Evolutionary conservation across 768 basidiomycete genomes (phyloP).

Genomic region (Lactarius hatsudake): DNA sequence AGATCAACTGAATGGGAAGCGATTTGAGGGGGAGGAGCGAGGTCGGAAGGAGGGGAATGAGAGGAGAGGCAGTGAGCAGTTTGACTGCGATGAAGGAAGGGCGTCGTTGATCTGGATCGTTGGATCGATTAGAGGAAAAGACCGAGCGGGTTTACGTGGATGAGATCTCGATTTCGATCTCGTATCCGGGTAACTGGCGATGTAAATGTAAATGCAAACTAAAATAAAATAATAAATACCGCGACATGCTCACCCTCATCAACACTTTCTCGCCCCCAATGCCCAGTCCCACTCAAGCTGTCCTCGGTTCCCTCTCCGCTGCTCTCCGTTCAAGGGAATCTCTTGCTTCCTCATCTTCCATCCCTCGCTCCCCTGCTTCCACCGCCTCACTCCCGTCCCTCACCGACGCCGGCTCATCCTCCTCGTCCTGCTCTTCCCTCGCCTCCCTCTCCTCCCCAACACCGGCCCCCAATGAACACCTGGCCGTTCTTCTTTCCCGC

Average conservation of each 20-base stretch:
- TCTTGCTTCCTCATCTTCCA: conserved; percentile 22
- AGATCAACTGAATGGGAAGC: neutral
- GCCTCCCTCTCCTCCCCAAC: conserved; percentile 19
- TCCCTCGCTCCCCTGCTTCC: conserved; percentile 25
- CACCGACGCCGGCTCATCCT: conserved; percentile 29
- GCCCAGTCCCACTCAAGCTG: conserved; percentile 4
- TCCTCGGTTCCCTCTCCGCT: conserved; percentile 22
- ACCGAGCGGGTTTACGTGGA: conserved; percentile 24
- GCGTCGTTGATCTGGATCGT: conserved; percentile 13
- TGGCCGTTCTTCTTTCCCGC: conserved; percentile 70
- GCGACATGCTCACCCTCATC: conserved; percentile 3
- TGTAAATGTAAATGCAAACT: too few species aligned
- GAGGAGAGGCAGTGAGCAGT: neutral
- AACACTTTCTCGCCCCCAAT: conserved; percentile 5
- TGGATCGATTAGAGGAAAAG: conserved; percentile 17
- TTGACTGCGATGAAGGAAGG: neutral
- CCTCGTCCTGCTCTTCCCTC: conserved; percentile 28
- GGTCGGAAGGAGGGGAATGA: conserved; percentile 9
- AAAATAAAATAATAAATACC: conserved; percentile 19
- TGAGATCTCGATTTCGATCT: conserved; percentile 20
- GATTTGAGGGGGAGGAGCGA: neutral
- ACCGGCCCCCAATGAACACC: conserved; percentile 58
- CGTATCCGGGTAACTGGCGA: neutral
- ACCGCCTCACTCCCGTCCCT: conserved; percentile 29
- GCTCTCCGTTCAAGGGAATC: conserved; percentile 23